Evolutionary conservation across 129 eudicot species (phyloP), one percentile per base, ranked within the genome.

Genomic region (Tanacetum coccineum): DNA sequence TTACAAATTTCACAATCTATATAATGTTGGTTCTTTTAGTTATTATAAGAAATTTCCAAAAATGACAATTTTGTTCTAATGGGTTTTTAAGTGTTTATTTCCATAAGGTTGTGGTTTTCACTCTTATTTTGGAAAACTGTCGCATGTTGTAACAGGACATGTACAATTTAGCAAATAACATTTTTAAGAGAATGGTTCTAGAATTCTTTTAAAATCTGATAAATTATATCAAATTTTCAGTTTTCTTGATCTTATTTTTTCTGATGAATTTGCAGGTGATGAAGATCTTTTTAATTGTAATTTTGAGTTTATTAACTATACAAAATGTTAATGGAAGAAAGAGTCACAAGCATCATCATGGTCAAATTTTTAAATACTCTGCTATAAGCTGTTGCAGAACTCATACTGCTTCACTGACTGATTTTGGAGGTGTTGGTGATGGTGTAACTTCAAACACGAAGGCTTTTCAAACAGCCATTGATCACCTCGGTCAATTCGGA

Each of bases 341-440:
- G 59, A 15, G 45, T 6, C 56, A 55, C 51, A 36, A 25, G 14
- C 62, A 56, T 42, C 64, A 54, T 28, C 78, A 59, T 32, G 46
- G 5, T 17, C 62, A 15, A 48, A 57, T 59, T n/a, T 56, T 82
- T 30, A 78, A 83, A 55, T 87, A 87, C 78, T 59, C 78, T 18
- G 91, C 95, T 12, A 70, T 81, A 65, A 80, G 53, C 50, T 91
- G 98, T 54, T 91, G 98, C 76, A 79, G 98, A 62, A 87, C 81
- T 46, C 86, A 87, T 72, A 70, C 79, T 51, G 98, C 96, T 20
- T 83, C 95, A 8, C 39, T 88, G 66, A 80, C 81, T 22, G 98
- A 91, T 76, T 91, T 83, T 52, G 98, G 98, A 64, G 98, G 98
- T 12, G 82, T 87, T 20, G 96, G 95, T 20, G 98, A 91, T 69